Base-by-base conservation (phyloP, 2,329 filamentous ascomycete species). In the Pseudogymnoascus sp. region DNA sequence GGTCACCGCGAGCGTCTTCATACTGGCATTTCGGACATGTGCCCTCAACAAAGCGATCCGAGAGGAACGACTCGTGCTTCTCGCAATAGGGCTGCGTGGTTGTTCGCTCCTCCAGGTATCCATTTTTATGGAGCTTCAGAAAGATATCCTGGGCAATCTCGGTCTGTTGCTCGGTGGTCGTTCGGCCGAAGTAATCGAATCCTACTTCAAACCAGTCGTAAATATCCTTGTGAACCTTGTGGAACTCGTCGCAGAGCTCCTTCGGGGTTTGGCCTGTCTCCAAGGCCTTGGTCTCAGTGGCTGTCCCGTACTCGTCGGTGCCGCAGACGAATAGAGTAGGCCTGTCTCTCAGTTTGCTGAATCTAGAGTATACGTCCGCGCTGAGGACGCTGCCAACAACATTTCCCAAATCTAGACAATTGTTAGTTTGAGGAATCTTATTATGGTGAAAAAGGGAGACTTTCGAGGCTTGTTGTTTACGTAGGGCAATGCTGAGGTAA, bases 141-240 rank as follows among this genome's bases (percentile, higher is more conserved):
- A 97, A 97, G 66, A 97, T 92, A 65, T 90, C 85, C 75, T 97
- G 94, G 8, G 92, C 90, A 68, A 99, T 97, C 67, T 91, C 84
- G 20, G 91, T 97, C 75, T 97, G 94, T 69, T 94, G 84, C 60
- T 83, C 76, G 16, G 93, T 97, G 2, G 92, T 91, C 4, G 94
- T 97, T 63, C 92, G 88, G 64, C 92, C 94, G 72, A 97, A 99
- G 74, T 92, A 87, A 76, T 97, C 93, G 72, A 97, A 97, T 62
- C 83, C 86, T 70, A 97, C 93, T 71, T 91, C 85, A 77, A 99
- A 99, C 91, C 93, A 97, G 74, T 95, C 84, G 75, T 97, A 97
- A 66, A 97, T 88, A 57, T 89, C 90, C 69, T 91, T 86, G 76
- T 97, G 93, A 62, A 96, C 85, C 69, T 85, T 85, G 77, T 95